Evolutionary conservation across 169 alveolate genomes (phyloP).

Genomic region (Plasmodium knowlesi): DNA sequence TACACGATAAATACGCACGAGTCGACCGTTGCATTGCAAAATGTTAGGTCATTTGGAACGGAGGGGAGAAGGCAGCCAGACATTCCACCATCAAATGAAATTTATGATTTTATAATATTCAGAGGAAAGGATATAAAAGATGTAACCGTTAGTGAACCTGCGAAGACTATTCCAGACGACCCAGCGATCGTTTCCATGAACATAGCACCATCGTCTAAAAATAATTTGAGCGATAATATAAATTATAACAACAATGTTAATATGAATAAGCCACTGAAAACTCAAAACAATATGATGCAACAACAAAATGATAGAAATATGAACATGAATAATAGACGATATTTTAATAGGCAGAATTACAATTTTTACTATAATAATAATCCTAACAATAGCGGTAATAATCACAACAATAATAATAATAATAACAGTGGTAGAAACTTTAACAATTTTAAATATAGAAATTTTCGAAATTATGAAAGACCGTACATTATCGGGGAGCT

Average conservation of each 20-base stretch:
- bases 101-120: constrained; percentile 88
- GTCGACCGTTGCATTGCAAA: constrained; percentile 88
- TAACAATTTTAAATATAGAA: constrained; percentile 62
- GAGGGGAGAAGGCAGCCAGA: constrained; percentile 89
- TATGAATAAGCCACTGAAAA: constrained; percentile 53
- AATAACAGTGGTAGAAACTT: constrained; percentile 36
- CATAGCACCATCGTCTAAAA: constrained; percentile 61
- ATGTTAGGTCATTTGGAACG: constrained; percentile 91
- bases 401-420: constrained; percentile 7
- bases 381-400: neutral
- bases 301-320: constrained; percentile 55
- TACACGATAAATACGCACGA: constrained; percentile 88
- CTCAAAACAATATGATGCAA: constrained; percentile 30
- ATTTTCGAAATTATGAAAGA: constrained; percentile 65
- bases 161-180: constrained; percentile 76
- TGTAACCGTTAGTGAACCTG: constrained; percentile 85
- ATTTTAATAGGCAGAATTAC: constrained; percentile 44
- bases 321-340: constrained; percentile 63
- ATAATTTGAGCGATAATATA: constrained; percentile 43
- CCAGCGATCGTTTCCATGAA: constrained; percentile 75
- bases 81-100: constrained; percentile 87
- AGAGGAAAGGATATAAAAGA: constrained; percentile 89
- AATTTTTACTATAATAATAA: constrained; percentile 29
- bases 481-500: constrained; percentile 62
- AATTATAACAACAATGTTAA: constrained; percentile 63